Evolutionary conservation across 2,329 filamentous ascomycete species (phyloP).

Genomic region (Cercospora brassicicola): DNA sequence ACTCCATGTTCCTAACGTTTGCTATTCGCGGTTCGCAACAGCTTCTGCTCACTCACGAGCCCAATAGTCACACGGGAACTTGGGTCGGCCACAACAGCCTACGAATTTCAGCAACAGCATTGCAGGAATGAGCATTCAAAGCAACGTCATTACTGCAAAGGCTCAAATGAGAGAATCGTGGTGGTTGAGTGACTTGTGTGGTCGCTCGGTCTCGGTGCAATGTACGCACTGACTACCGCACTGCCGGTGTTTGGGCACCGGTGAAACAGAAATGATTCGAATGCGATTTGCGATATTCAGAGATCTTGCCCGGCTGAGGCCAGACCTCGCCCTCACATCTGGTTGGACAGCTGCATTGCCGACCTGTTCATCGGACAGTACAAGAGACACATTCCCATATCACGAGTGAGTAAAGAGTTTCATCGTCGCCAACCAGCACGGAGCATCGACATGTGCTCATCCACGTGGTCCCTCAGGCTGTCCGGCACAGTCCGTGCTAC

Average conservation of each 20-base stretch:
- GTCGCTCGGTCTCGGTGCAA: neutral
- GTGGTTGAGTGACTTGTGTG: neutral
- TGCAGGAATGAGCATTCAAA: too few species aligned
- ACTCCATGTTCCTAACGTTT: too few species aligned
- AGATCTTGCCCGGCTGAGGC: neutral
- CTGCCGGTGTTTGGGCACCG: neutral
- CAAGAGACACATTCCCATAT: neutral
- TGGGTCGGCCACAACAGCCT: too few species aligned
- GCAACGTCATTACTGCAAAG: too few species aligned
- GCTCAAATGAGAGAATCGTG: neutral
- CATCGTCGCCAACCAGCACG: neutral
- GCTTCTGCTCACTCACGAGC: too few species aligned
- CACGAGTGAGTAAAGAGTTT: neutral
- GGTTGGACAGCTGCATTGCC: neutral
- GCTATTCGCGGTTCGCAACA: too few species aligned
- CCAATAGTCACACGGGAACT: too few species aligned
- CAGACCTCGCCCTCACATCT: neutral
- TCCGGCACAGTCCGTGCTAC: neutral
- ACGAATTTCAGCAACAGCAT: too few species aligned
- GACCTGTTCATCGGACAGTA: neutral
- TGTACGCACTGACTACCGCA: neutral
- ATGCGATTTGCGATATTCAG: neutral
- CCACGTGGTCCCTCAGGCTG: neutral
- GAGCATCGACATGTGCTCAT: neutral
- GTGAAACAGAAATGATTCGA: neutral